Conservation (phyloP, 2,329 filamentous ascomycete species). For the Calonectria pseudoturangicola region DNA sequence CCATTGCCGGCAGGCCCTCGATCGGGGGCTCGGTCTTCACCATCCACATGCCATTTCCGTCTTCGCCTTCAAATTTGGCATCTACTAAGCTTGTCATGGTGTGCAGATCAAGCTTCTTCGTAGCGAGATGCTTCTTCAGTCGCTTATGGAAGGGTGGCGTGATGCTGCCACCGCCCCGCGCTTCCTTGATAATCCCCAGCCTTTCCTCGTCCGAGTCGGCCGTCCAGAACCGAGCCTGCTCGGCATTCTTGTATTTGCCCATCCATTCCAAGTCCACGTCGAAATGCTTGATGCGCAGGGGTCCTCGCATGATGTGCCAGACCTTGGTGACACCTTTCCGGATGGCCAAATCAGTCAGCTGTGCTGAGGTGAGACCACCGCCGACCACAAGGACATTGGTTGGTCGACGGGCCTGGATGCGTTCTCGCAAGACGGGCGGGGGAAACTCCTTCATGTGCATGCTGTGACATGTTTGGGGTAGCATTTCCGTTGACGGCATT, state of each 20-base stretch:
- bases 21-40: conserved; percentile 73
- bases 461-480: conserved; percentile 75
- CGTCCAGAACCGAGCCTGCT: conserved; percentile 86
- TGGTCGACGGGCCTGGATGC: conserved; percentile 68
- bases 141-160: conserved; percentile 81
- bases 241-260: conserved; percentile 86
- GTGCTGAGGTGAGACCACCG: conserved; percentile 85
- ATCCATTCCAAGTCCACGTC: conserved; percentile 87
- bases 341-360: conserved; percentile 81
- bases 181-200: conserved; percentile 77
- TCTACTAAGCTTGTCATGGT: conserved; percentile 74
- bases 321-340: conserved; percentile 79
- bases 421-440: conserved; percentile 68
- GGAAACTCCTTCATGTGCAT: conserved; percentile 78
- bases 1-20: conserved; percentile 70
- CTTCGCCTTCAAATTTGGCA: conserved; percentile 68
- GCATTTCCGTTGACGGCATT: conserved; percentile 49
- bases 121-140: conserved; percentile 75
- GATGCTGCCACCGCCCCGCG: conserved; percentile 85
- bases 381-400: conserved; percentile 83
- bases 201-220: conserved; percentile 83
- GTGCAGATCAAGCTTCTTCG: conserved; percentile 72
- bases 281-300: conserved; percentile 81
- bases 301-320: conserved; percentile 80
- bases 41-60: conserved; percentile 59